A percentile compares a stretch with the other conserved stretches of the same genome.
Evolutionary conservation across 805 yeast species (phyloP).

Genomic region (Candida parachauliodes): DNA sequence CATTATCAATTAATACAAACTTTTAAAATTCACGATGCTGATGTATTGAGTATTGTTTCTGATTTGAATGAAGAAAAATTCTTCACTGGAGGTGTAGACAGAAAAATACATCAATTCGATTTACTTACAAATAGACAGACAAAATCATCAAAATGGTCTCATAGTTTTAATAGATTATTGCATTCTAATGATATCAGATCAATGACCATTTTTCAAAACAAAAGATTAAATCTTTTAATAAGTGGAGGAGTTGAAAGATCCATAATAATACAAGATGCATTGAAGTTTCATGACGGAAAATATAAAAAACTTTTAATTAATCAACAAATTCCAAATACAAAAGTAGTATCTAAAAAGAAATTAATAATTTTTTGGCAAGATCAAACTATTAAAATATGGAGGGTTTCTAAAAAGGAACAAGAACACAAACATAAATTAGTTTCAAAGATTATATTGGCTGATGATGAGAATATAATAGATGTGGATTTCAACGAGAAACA

Average conservation of each 20-base stretch:
- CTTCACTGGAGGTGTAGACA: slow-evolving; percentile 90
- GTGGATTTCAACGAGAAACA: slow-evolving; percentile 68
- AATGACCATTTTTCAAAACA: slow-evolving; percentile 66
- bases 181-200: slow-evolving; percentile 87
- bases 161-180: slow-evolving; percentile 67
- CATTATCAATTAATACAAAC: slow-evolving; percentile 75
- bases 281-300: slow-evolving; percentile 66
- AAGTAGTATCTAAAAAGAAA: slow-evolving; percentile 44
- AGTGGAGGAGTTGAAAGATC: slow-evolving; percentile 83
- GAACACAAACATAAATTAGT: slow-evolving; percentile 49
- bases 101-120: slow-evolving; percentile 76
- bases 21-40: slow-evolving; percentile 85
- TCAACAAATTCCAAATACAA: slow-evolving; percentile 53
- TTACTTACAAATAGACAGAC: slow-evolving; percentile 31
- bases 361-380: slow-evolving; percentile 77
- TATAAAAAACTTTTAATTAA: slow-evolving; percentile 66
- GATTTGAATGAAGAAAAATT: slow-evolving; percentile 60
- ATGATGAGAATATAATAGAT: slow-evolving; percentile 74
- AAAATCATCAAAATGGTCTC: slow-evolving; percentile 60
- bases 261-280: slow-evolving; percentile 61
- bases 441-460: slow-evolving; percentile 61
- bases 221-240: slow-evolving; percentile 61
- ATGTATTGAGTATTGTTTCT: slow-evolving; percentile 68
- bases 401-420: slow-evolving; percentile 31
- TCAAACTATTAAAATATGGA: slow-evolving; percentile 80